phyloP scores from a whole-genome alignment of 2,329 filamentous ascomycete genomes.

The Orbilia brochopaga region DNA sequence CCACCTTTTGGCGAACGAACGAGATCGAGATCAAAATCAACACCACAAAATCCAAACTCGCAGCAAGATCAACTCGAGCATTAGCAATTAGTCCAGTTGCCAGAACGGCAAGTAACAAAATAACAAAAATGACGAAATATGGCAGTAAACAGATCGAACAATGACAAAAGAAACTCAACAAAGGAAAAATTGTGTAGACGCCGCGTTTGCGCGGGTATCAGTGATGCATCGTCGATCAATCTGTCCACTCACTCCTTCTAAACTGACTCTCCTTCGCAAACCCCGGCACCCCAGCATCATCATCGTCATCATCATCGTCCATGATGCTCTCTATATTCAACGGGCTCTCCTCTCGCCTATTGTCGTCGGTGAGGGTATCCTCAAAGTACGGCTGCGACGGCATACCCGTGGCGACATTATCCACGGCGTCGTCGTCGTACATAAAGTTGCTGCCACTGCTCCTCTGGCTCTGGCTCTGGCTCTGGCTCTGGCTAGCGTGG shows the following conservation, averaged over 20 bases:
- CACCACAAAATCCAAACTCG: background rate
- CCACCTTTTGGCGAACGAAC: background rate
- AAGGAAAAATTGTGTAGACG: constrained; percentile 16
- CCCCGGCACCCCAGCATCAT: constrained; percentile 51
- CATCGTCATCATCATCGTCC: constrained; percentile 42
- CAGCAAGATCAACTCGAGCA: background rate
- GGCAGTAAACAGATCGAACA: constrained; percentile 27
- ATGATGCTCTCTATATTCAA: constrained; percentile 52
- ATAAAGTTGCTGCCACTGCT: constrained; percentile 22
- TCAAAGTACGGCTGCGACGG: constrained; percentile 51
- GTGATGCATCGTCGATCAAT: background rate
- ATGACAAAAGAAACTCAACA: constrained; percentile 42
- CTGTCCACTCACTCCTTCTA: constrained; percentile 27
- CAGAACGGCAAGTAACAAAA: background rate
- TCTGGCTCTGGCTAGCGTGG: constrained; percentile 46
- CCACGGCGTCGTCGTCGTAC: constrained; percentile 44
- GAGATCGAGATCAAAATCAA: constrained; percentile 5
- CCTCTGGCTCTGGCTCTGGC: constrained; percentile 48
- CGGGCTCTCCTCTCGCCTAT: constrained; percentile 34
- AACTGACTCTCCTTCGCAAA: constrained; percentile 45
- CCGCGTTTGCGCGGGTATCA: background rate
- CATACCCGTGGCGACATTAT: constrained; percentile 11
- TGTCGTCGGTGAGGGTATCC: constrained; percentile 51
- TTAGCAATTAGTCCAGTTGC: constrained; percentile 6
- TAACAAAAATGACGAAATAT: background rate